These are phyloP conservation scores for Aspergillus sp. DNA, from an alignment of 2,329 filamentous ascomycete genomes.

Conservation along the genomic window DNA sequence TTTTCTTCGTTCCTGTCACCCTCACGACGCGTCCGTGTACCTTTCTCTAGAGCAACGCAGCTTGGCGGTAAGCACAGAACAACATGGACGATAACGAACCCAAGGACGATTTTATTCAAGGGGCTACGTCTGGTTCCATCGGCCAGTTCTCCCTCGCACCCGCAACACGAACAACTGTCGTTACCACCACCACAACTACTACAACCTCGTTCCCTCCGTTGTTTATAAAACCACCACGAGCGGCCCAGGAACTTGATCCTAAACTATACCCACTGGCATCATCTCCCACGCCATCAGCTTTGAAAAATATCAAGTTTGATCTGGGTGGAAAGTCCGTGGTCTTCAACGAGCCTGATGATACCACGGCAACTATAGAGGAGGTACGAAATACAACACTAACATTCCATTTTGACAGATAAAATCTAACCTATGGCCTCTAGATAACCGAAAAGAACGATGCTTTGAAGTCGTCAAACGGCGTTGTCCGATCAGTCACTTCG, in stretches of 20 bases:
- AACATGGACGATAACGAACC: slow-evolving; percentile 30
- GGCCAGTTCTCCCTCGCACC: slow-evolving; percentile 63
- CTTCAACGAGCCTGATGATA: slow-evolving; percentile 63
- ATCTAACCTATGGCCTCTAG: slow-evolving; percentile 29
- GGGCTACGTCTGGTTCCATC: slow-evolving; percentile 43
- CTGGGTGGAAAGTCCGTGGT: slow-evolving; percentile 61
- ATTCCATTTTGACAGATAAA: background rate
- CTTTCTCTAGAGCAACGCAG: background rate
- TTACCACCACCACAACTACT: slow-evolving; percentile 91
- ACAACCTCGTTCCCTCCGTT: slow-evolving; percentile 80
- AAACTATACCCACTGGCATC: slow-evolving; percentile 88
- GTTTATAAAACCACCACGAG: slow-evolving; percentile 70
- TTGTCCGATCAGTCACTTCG: slow-evolving; percentile 46
- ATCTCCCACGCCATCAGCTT: slow-evolving; percentile 74
- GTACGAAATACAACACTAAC: slow-evolving; percentile 37
- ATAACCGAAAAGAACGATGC: slow-evolving; percentile 45
- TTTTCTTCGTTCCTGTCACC: background rate
- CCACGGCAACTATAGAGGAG: slow-evolving; percentile 53
- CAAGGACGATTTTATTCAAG: slow-evolving; percentile 20
- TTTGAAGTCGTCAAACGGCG: slow-evolving; percentile 49
- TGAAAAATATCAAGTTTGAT: slow-evolving; percentile 76
- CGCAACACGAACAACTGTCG: slow-evolving; percentile 64
- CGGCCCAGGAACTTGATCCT: slow-evolving; percentile 71
- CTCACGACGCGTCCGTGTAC: slow-evolving; percentile 18
- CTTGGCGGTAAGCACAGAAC: background rate